Evolutionary conservation across 345 rosid genomes (phyloP).

Genomic region (Nasturtium officinale): DNA sequence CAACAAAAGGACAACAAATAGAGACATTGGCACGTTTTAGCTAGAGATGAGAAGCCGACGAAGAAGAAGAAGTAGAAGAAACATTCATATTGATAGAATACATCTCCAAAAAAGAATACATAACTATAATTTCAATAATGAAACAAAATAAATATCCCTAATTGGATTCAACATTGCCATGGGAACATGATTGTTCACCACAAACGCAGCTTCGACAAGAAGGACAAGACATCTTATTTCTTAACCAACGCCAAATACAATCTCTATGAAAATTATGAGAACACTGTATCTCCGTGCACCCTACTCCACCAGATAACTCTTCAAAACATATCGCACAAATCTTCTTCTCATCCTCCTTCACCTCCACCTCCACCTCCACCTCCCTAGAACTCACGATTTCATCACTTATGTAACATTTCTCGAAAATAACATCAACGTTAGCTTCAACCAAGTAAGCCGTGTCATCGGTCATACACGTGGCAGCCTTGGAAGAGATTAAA

Average conservation of each 20-base stretch:
- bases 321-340: not conserved
- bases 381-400: not conserved
- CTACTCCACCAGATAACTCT: not conserved
- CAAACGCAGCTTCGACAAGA: not conserved
- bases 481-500: not conserved
- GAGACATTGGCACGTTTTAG: too few species aligned
- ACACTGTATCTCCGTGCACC: not conserved
- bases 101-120: not conserved
- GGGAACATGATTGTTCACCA: not conserved
- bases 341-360: not conserved
- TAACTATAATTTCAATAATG: not conserved
- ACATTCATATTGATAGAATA: not conserved
- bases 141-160: not conserved
- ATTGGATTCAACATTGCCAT: not conserved
- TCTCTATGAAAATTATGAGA: constrained; percentile 3
- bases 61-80: too few species aligned
- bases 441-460: not conserved
- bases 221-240: not conserved
- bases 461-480: not conserved
- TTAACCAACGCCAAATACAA: constrained; percentile 12
- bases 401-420: not conserved
- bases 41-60: too few species aligned
- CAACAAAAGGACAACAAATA: too few species aligned
- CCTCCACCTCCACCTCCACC: not conserved
- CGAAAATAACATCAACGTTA: not conserved